phyloP scores from a whole-genome alignment of 345 rosid species.

The Boechera retrofracta region DNA sequence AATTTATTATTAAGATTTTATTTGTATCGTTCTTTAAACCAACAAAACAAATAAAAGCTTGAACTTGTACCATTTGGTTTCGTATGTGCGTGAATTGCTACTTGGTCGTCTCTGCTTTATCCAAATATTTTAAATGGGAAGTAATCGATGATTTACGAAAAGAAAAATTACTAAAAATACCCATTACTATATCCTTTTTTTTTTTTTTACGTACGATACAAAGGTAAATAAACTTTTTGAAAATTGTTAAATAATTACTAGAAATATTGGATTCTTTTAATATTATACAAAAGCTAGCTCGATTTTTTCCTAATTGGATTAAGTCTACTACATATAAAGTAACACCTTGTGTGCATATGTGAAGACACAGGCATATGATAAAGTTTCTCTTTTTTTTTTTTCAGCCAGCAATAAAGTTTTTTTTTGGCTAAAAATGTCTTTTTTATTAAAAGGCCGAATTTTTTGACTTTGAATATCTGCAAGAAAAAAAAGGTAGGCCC shows the following conservation, averaged over 20 bases:
- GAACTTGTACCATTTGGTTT: too few species aligned
- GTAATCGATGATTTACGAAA: too few species aligned
- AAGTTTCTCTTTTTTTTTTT: slow-evolving; percentile 9
- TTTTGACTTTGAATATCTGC: slow-evolving; percentile 49
- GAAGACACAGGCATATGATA: slow-evolving; percentile 37
- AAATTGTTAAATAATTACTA: not conserved
- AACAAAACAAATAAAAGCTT: too few species aligned
- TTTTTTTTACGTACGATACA: too few species aligned
- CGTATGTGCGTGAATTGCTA: too few species aligned
- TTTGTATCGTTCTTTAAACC: too few species aligned
- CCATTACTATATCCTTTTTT: too few species aligned
- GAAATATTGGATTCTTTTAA: not conserved
- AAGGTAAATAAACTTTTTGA: not conserved
- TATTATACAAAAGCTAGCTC: not conserved
- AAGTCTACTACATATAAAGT: slow-evolving; percentile 12
- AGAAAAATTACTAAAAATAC: too few species aligned
- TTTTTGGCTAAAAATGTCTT: slow-evolving; percentile 28
- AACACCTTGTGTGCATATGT: slow-evolving; percentile 35
- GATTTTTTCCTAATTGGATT: not conserved
- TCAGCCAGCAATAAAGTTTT: slow-evolving; percentile 38
- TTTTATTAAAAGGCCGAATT: slow-evolving; percentile 39
- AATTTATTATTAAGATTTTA: too few species aligned
- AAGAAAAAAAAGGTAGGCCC: slow-evolving; percentile 26
- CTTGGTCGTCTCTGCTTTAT: too few species aligned
- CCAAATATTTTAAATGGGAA: too few species aligned